phyloP scores from a whole-genome alignment of 805 yeast genomes.

The Wickerhamomyces silvicola region DNA sequence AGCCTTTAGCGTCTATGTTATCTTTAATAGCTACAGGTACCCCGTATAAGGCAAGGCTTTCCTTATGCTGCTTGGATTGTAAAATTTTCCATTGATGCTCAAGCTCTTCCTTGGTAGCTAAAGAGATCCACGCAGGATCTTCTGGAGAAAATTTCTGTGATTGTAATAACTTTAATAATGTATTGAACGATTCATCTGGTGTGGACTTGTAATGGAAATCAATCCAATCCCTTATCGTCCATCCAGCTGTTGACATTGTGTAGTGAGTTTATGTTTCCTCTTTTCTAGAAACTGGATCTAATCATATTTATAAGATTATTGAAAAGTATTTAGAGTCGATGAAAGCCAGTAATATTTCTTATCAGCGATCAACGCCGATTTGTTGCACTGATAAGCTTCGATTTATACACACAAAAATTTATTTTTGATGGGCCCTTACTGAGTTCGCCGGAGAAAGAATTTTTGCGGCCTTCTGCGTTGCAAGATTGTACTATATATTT shows the following conservation, averaged over 20 bases:
- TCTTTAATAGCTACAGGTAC: slow-evolving; percentile 95
- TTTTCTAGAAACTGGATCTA: no score
- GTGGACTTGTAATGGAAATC: slow-evolving; percentile 57
- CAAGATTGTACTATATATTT: no score
- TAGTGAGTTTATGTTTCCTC: no score
- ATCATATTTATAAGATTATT: no score
- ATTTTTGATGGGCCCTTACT: no score
- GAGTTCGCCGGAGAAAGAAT: no score
- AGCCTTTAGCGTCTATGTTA: slow-evolving; percentile 81
- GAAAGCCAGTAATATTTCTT: no score
- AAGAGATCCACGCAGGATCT: slow-evolving; percentile 92
- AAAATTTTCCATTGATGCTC: slow-evolving; percentile 72
- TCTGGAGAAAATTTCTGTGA: slow-evolving; percentile 39
- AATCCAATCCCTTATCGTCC: slow-evolving; percentile 80
- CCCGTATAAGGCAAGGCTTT: slow-evolving; percentile 69
- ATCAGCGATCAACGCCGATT: no score
- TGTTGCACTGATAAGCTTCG: no score
- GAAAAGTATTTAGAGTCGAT: no score
- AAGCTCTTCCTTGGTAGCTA: slow-evolving; percentile 57
- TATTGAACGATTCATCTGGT: slow-evolving; percentile 51
- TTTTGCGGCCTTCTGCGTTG: no score
- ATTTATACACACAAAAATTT: no score
- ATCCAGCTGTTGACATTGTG: slow-evolving; percentile 47
- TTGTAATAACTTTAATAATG: slow-evolving; percentile 39
- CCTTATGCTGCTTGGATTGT: slow-evolving; percentile 52